phyloP scores from a whole-genome alignment of 768 basidiomycete species.

The Fomitopsis serialis region DNA sequence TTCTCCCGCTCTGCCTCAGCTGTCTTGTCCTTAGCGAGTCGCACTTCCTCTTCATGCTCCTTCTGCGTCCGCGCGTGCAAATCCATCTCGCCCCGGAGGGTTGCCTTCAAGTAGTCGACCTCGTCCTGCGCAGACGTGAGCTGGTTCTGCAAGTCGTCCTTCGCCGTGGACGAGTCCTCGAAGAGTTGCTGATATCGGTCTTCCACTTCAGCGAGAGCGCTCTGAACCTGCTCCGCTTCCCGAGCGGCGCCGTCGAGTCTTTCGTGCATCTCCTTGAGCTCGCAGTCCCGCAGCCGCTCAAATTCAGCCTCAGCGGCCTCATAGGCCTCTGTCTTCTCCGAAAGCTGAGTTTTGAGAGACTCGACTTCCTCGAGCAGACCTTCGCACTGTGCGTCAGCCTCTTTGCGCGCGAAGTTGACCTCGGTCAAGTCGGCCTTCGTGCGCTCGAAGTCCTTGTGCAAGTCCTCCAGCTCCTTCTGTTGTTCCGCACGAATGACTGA shows the following conservation, averaged over 20 bases:
- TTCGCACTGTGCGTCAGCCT: conserved; percentile 32
- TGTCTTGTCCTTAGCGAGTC: conserved; percentile 10
- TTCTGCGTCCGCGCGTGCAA: conserved; percentile 11
- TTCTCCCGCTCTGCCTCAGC: conserved; percentile 12
- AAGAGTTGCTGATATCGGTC: conserved; percentile 5
- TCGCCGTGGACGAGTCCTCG: conserved; percentile 4
- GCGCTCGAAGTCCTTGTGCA: neutral
- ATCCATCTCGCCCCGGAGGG: conserved; percentile 12
- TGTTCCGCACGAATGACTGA: conserved; percentile 7
- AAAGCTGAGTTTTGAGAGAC: conserved; percentile 21
- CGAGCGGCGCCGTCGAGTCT: neutral
- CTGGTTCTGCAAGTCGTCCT: conserved; percentile 13
- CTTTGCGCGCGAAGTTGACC: conserved; percentile 3
- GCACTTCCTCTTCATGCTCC: conserved; percentile 15
- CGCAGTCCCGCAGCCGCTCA: conserved; percentile 4
- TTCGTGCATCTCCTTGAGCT: conserved; percentile 4
- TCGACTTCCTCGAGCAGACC: conserved; percentile 23
- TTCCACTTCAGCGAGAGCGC: conserved; percentile 9
- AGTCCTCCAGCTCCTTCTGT: conserved; percentile 4
- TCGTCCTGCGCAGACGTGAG: conserved; percentile 14
- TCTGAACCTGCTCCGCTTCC: conserved; percentile 5
- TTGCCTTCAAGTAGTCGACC: conserved; percentile 33
- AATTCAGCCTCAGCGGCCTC: conserved; percentile 10
- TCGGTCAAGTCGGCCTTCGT: neutral
- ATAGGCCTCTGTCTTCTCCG: conserved; percentile 18